Base-by-base conservation (phyloP, 106 monocot species). In the Chionographis japonica region DNA sequence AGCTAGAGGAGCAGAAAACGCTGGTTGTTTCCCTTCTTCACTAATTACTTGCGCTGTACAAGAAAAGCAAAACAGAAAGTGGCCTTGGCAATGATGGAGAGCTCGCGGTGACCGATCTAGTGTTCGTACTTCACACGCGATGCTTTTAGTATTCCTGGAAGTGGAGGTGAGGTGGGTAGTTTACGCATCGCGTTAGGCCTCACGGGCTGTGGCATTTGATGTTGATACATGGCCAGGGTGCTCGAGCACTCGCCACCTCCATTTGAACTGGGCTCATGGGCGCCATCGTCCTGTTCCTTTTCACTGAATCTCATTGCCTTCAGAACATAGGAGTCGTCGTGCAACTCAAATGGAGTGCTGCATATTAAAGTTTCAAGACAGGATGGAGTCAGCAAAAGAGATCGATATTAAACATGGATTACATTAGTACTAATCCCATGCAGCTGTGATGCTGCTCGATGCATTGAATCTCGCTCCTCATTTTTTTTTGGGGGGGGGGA, bases 271-370 rank as follows among this genome's bases (percentile, higher is more conserved):
- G 75, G 71, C 6, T 84, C 88, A 20, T 59, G 69, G 37, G 66
- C 56, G 40, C 68, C 80, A 7, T 81, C 79, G 20, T 70, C 67
- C 8, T 69, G 68, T 58, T 84, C 89, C 68, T 72, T 69, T 36
- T 84, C 90, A 20, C 82, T 77, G 58, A 82, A 79, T 74, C 92
- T 80, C 95, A 97, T 92, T 63, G 84, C 89, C 73, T 92, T 97
- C 9, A 97, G 81, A 17, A 97, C 92, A 65, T 80, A 92, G 0
- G 88, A 71, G 75, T 97, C 92, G 61, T 97, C 92, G 37, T 92
- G 95, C 69, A 97, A 71, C 75, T 97, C 84, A 69, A 97, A 97
- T 8, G 95, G 95, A 3, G 95, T 97, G 58, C 95, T 97, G 91
- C 67, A 80, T 37, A 58, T 77, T 37, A 46, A 16, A 56, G 35